A percentile compares a stretch with the other conserved stretches of the same genome.
Conservation (phyloP, 768 basidiomycete species). For the Boletus bicolor region DNA sequence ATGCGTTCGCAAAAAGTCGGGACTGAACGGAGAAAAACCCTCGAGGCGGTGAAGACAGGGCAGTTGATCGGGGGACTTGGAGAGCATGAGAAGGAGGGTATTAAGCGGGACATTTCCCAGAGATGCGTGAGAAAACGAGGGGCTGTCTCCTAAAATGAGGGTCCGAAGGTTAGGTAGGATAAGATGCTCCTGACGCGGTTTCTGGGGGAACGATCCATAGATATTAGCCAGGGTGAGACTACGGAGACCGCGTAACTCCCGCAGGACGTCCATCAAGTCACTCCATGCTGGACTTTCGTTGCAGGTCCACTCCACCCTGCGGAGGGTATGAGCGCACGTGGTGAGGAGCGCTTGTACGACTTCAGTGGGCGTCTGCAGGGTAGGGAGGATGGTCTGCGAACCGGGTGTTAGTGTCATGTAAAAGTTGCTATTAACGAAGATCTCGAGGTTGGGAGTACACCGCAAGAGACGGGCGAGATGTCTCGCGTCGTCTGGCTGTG, state of each 20-base stretch:
- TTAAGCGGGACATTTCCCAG: conserved; percentile 39
- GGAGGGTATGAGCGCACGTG: conserved; percentile 35
- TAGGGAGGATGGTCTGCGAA: conserved; percentile 20
- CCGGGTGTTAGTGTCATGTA: conserved; percentile 24
- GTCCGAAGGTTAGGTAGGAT: conserved; percentile 39
- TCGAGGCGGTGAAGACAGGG: conserved; percentile 43
- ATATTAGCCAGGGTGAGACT: conserved; percentile 43
- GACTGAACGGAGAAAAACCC: conserved; percentile 40
- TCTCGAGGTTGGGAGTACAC: conserved; percentile 43
- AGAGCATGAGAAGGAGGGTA: conserved; percentile 37
- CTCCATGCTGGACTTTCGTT: conserved; percentile 42
- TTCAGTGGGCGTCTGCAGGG: conserved; percentile 28
- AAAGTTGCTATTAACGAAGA: conserved; percentile 41
- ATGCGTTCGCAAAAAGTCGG: conserved; percentile 39
- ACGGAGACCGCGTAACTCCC: conserved; percentile 31
- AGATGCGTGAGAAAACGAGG: conserved; percentile 32
- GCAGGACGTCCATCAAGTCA: conserved; percentile 39
- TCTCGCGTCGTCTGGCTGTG: conserved; percentile 17
- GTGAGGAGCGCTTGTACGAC: conserved; percentile 34
- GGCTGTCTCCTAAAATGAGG: conserved; percentile 39
- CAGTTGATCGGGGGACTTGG: conserved; percentile 33
- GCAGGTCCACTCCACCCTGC: conserved; percentile 44
- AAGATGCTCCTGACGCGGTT: conserved; percentile 21
- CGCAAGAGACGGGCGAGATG: conserved; percentile 37
- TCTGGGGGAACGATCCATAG: conserved; percentile 30